Base-by-base conservation (phyloP, 139 green algal species). In the Diplosphaera chodatii region DNA sequence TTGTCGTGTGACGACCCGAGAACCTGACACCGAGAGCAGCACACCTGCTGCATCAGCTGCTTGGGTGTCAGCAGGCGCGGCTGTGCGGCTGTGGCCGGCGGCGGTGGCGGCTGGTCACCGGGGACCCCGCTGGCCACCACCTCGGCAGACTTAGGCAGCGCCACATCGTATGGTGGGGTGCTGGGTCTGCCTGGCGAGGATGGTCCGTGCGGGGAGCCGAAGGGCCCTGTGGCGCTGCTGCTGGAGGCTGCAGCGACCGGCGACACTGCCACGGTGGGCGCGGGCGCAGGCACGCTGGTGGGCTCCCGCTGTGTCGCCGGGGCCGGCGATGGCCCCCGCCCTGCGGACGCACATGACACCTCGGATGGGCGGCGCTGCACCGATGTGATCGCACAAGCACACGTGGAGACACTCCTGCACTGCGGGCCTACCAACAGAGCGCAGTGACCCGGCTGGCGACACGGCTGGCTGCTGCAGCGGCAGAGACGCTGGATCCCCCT, bases 51-150 rank as follows among this genome's bases (percentile, higher is more conserved):
- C 75, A 83, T 71, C 25, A 89, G 69, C 63, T 83, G 71, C 6
- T 72, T 82, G 28, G 83, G 84, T 10, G 82, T 89, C 34, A 89
- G 70, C 40, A 86, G 77, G 29, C 64, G 65, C 5, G 70, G 59
- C 30, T 65, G 71, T 40, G 63, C 34, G 3, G 48, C 8, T 25
- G 67, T 29, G 55, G 32, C 33, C 62, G 31, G 68, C 56, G 33
- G 37, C 13, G 55, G 34, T 16, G 67, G 29, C 20, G 69, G 27
- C n/a, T n/a, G n/a, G n/a, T n/a, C n/a, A n/a, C n/a, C n/a, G n/a
- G n/a, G n/a, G n/a, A n/a, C n/a, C n/a, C n/a, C n/a, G n/a, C n/a
- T n/a, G n/a, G n/a, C n/a, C n/a, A n/a, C 18, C 8, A 59, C 16
- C 13, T 25, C 18, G 48, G 48, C 8, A n/a, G n/a, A n/a, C n/a